Percentiles rank a stretch among this genome's conserved stretches.
Evolutionary conservation across 2,329 filamentous ascomycete genomes (phyloP).

Genomic region (Leptographium wingfieldii): DNA sequence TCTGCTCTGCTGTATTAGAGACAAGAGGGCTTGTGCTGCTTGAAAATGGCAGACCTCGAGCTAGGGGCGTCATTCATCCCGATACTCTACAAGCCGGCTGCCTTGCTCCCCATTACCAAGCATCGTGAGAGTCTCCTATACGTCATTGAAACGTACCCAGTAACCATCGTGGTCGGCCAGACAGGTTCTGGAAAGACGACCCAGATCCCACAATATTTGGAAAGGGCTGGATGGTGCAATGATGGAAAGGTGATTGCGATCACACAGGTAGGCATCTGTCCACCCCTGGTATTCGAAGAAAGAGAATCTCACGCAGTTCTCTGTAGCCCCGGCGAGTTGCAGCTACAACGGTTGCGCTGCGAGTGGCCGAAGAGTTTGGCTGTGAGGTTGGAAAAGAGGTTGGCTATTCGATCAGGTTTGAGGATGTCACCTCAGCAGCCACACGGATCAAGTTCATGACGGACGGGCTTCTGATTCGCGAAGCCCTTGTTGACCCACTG

Average conservation of each 20-base stretch:
- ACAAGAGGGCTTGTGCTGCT: neutral
- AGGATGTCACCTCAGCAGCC: conserved; percentile 74
- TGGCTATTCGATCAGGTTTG: conserved; percentile 85
- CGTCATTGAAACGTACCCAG: conserved; percentile 67
- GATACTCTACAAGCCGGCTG: conserved; percentile 72
- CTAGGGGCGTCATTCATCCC: conserved; percentile 55
- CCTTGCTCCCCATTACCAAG: conserved; percentile 75
- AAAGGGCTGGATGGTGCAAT: conserved; percentile 77
- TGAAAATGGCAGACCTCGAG: conserved; percentile 42
- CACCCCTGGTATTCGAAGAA: neutral
- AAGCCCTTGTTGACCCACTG: conserved; percentile 85
- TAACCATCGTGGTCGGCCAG: conserved; percentile 84
- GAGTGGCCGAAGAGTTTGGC: conserved; percentile 80
- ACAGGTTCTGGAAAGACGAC: conserved; percentile 95
- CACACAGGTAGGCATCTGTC: conserved; percentile 46
- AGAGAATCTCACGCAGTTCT: neutral
- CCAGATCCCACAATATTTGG: conserved; percentile 84
- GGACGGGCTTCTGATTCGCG: conserved; percentile 79
- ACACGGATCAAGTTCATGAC: conserved; percentile 94
- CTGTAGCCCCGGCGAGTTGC: conserved; percentile 76
- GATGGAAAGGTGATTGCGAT: conserved; percentile 75
- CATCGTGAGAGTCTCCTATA: conserved; percentile 73
- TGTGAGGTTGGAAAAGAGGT: conserved; percentile 82
- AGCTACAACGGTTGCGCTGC: conserved; percentile 74
- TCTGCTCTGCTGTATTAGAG: neutral